phyloP scores from a whole-genome alignment of 1,139 yeast species.

The Kurtzmaniella quercitrusa region DNA sequence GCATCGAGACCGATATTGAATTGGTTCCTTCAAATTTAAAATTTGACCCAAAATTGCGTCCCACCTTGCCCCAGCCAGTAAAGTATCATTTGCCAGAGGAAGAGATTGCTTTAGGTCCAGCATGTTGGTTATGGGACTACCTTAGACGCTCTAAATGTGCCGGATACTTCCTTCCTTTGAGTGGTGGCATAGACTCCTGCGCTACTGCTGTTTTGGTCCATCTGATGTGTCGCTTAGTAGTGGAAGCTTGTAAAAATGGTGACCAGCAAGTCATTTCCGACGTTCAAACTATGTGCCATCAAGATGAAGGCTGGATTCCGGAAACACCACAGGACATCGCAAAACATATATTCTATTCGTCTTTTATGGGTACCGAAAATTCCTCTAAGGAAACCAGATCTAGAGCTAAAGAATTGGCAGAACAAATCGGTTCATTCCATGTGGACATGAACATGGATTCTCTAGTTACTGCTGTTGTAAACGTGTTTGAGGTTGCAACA shows the following conservation, averaged over 20 bases:
- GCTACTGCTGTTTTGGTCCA: slow-evolving; percentile 94
- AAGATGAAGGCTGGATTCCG: slow-evolving; percentile 60
- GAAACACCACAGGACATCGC: slow-evolving; percentile 73
- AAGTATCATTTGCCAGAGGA: slow-evolving; percentile 82
- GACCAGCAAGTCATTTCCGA: slow-evolving; percentile 73
- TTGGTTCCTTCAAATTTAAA: slow-evolving; percentile 54
- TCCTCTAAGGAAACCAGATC: slow-evolving; percentile 82
- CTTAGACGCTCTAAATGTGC: slow-evolving; percentile 84
- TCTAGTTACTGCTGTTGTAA: slow-evolving; percentile 68
- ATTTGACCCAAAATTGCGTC: slow-evolving; percentile 63
- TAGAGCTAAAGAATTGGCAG: slow-evolving; percentile 78
- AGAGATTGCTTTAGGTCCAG: slow-evolving; percentile 96
- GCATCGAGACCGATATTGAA: slow-evolving; percentile 59
- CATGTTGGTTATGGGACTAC: slow-evolving; percentile 99
- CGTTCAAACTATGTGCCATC: slow-evolving; percentile 56
- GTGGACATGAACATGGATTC: slow-evolving; percentile 88
- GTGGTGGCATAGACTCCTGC: slow-evolving; percentile 98
- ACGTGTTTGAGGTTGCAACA: slow-evolving; percentile 81
- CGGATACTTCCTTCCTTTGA: slow-evolving; percentile 87
- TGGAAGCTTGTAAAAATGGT: slow-evolving; percentile 59
- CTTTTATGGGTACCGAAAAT: slow-evolving; percentile 94
- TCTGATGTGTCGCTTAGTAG: slow-evolving; percentile 88
- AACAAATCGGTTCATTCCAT: slow-evolving; percentile 81
- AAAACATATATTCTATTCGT: slow-evolving; percentile 71
- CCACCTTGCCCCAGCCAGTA: slow-evolving; percentile 49